Evolutionary conservation across 1,139 yeast genomes (phyloP).

Genomic region (Scheffersomyces insectosa): DNA sequence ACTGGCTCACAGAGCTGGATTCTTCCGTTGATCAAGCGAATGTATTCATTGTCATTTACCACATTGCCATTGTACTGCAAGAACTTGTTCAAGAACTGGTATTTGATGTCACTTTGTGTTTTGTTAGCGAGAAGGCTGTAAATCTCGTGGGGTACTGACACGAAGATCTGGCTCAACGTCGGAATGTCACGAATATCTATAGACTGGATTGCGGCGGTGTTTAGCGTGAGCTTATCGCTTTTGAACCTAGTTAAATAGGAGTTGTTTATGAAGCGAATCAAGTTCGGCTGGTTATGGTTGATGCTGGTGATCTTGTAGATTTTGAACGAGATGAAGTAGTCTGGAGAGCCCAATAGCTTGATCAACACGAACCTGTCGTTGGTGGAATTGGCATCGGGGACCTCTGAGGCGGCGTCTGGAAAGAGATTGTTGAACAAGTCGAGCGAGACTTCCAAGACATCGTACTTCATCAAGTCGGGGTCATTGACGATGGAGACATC

Average conservation of each 20-base stretch:
- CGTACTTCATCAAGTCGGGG: slow-evolving; percentile 23
- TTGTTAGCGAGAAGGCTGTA: slow-evolving; percentile 36
- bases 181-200: slow-evolving; percentile 30
- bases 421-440: slow-evolving; percentile 36
- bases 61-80: slow-evolving; percentile 31
- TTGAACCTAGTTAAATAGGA: slow-evolving; percentile 27
- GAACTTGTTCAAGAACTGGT: slow-evolving; percentile 28
- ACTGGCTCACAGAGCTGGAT: slow-evolving; percentile 71
- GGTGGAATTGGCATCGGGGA: slow-evolving; percentile 8
- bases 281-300: slow-evolving; percentile 17
- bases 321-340: slow-evolving; percentile 34
- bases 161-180: slow-evolving; percentile 30
- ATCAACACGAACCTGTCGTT: slow-evolving; percentile 27
- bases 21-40: slow-evolving; percentile 47
- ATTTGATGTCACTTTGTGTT: slow-evolving; percentile 25
- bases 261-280: slow-evolving; percentile 41
- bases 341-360: slow-evolving; percentile 48
- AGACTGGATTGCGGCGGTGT: slow-evolving; percentile 33
- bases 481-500: slow-evolving; percentile 34
- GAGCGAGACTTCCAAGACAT: slow-evolving; percentile 34
- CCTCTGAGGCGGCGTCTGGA: slow-evolving; percentile 20
- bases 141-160: slow-evolving; percentile 47
- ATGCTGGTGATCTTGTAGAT: slow-evolving; percentile 39
- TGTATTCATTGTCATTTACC: slow-evolving; percentile 32
- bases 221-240: slow-evolving; percentile 34